Evolutionary conservation across 179 eudicot species (phyloP).

Genomic region (Vitellaria paradoxa): DNA sequence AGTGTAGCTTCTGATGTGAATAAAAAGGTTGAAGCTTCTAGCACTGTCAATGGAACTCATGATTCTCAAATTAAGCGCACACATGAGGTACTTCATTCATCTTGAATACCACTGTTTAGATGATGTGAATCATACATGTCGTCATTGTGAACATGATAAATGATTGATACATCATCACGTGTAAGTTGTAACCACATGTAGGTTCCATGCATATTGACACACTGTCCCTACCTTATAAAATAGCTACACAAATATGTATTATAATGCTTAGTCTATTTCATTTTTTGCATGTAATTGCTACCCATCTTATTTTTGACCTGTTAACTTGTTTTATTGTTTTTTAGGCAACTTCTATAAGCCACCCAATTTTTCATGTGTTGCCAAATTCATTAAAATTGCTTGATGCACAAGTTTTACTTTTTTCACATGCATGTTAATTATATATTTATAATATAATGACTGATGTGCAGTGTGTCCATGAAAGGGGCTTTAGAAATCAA

Average conservation of each 20-base stretch:
- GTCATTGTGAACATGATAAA: neutral
- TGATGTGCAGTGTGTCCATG: neutral
- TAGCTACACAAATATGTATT: neutral
- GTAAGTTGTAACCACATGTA: neutral
- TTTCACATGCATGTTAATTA: neutral
- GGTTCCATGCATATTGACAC: conserved; percentile 4
- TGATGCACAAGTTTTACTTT: neutral
- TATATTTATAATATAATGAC: neutral
- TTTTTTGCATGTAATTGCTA: neutral
- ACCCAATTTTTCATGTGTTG: neutral
- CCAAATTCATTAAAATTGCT: neutral
- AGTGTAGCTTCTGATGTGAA: conserved; percentile 28
- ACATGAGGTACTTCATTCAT: conserved; percentile 41
- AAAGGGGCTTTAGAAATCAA: neutral
- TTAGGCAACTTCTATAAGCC: too few species aligned
- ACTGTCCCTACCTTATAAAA: too few species aligned
- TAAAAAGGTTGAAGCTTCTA: conserved; percentile 36
- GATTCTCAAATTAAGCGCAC: conserved; percentile 24
- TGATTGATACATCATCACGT: neutral
- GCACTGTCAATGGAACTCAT: conserved; percentile 18
- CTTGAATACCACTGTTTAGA: neutral
- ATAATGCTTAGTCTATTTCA: too few species aligned
- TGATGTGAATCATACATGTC: neutral
- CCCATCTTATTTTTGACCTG: neutral
- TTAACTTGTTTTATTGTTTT: neutral